A percentile compares a stretch with the other conserved stretches of the same genome.
phyloP scores from a whole-genome alignment of 768 basidiomycete species.

The Amanita rimosa region DNA sequence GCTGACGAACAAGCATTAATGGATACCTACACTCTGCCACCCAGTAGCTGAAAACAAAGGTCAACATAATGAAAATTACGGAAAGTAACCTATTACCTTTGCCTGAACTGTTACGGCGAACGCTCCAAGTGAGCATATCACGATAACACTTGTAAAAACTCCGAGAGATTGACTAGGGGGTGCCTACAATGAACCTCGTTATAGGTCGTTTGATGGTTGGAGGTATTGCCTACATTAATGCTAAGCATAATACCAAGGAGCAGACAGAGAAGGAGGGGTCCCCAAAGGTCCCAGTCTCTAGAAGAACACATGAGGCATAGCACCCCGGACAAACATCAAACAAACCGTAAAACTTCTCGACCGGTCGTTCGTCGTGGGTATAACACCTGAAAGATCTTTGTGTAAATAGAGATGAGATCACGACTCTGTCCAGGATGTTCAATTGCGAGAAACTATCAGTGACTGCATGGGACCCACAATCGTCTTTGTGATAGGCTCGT shows the following conservation, averaged over 20 bases:
- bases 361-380: constrained; percentile 70
- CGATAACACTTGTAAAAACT: constrained; percentile 91
- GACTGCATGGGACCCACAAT: constrained; percentile 45
- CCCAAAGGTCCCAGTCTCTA: constrained; percentile 99
- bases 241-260: constrained; percentile 77
- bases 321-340: not conserved
- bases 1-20: not conserved
- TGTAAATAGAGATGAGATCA: constrained; percentile 83
- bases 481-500: constrained; percentile 83
- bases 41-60: constrained; percentile 44
- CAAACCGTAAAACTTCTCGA: constrained; percentile 74
- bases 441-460: not conserved
- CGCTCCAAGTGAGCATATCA: constrained; percentile 85
- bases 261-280: constrained; percentile 78
- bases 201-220: not conserved
- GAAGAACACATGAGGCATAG: not conserved
- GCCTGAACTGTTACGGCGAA: constrained; percentile 92
- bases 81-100: constrained; percentile 41
- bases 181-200: constrained; percentile 38
- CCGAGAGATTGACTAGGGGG: constrained; percentile 73
- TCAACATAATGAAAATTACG: not conserved
- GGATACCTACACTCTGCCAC: constrained; percentile 66
- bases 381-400: constrained; percentile 87
- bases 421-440: constrained; percentile 46
- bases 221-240: constrained; percentile 46